Evolutionary conservation across 148 eudicot genomes (phyloP).

Genomic region (Camellia lanceoleosa): DNA sequence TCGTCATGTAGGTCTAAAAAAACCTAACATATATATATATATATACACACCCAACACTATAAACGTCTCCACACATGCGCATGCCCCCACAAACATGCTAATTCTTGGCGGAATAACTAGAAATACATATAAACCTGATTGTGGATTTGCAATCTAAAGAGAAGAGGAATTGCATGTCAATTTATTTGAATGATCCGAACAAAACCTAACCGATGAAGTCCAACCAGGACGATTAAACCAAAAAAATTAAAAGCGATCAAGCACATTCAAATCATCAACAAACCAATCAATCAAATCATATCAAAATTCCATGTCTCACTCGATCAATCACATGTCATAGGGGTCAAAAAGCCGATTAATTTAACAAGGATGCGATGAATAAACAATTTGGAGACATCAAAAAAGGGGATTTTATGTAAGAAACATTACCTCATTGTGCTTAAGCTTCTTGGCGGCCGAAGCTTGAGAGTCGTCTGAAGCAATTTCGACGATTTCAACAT

Average conservation of each 20-base stretch:
- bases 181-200: no score
- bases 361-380: background rate
- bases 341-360: background rate
- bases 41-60: no score
- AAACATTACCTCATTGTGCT: constrained; percentile 31
- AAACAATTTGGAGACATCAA: background rate
- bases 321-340: background rate
- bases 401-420: background rate
- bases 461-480: constrained; percentile 3
- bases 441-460: constrained; percentile 35
- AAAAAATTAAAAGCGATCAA: background rate
- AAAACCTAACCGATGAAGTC: no score
- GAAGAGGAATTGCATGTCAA: no score
- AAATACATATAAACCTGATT: no score
- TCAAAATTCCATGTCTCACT: background rate
- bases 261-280: background rate
- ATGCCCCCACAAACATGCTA: no score
- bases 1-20: no score
- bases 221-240: no score
- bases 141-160: no score
- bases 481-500: constrained; percentile 16
- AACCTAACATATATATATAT: no score
- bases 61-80: no score
- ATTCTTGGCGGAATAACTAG: no score
- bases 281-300: background rate